A percentile compares a stretch with the other conserved stretches of the same genome.
These are phyloP conservation scores for Magnusiomyces paraingens DNA, from an alignment of 1,139 yeast genomes.

Conservation along the genomic window DNA sequence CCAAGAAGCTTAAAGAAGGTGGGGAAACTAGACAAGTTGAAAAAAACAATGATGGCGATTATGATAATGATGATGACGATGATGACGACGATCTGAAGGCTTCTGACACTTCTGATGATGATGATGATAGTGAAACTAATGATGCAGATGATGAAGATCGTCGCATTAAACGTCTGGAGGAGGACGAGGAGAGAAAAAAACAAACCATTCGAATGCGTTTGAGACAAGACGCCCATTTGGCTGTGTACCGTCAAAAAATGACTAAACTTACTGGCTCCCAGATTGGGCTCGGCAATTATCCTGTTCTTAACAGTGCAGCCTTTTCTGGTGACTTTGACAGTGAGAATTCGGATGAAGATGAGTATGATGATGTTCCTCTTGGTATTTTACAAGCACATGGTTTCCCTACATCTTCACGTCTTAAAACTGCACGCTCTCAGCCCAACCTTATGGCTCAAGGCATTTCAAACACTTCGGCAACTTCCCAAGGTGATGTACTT, in stretches of 20 bases:
- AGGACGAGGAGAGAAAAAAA: conserved; percentile 23
- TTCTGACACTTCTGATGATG: background rate
- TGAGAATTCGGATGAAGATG: conserved; percentile 32
- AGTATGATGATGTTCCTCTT: conserved; percentile 37
- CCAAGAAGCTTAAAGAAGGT: background rate
- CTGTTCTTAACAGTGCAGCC: conserved; percentile 1
- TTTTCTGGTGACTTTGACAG: conserved; percentile 16
- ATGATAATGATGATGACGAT: conserved; percentile 3
- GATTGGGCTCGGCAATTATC: conserved; percentile 17
- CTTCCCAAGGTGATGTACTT: background rate
- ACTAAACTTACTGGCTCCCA: conserved; percentile 35
- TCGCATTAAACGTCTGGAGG: conserved; percentile 20
- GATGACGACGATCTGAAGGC: conserved; percentile 1
- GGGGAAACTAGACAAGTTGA: no score
- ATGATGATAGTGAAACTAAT: background rate
- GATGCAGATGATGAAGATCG: conserved; percentile 1
- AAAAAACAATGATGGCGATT: background rate
- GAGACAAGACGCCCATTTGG: conserved; percentile 37
- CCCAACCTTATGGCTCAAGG: conserved; percentile 14
- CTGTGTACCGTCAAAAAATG: conserved; percentile 40
- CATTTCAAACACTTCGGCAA: conserved; percentile 3
- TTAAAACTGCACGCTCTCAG: conserved; percentile 22
- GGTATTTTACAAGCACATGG: conserved; percentile 38
- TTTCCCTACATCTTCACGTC: conserved; percentile 28
- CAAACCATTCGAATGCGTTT: conserved; percentile 30